Conservation (phyloP, 2,329 filamentous ascomycete species). For the Cladophialophora yegresii region DNA sequence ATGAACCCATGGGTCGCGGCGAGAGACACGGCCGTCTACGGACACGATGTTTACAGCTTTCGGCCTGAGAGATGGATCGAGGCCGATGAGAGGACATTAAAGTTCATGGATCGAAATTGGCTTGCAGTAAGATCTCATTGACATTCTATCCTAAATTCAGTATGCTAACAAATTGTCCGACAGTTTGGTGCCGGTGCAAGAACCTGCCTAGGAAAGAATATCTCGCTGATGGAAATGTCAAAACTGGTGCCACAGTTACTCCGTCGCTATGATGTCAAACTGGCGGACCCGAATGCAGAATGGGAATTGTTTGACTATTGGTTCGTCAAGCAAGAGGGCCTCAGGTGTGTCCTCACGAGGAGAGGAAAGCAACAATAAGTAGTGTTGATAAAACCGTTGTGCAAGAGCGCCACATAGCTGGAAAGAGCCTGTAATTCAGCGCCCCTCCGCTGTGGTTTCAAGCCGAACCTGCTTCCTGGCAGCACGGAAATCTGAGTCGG, state of each 20-base stretch:
- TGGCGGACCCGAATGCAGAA: slow-evolving; percentile 31
- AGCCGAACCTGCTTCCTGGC: not conserved
- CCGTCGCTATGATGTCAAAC: slow-evolving; percentile 28
- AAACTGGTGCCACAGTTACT: slow-evolving; percentile 37
- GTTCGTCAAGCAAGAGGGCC: slow-evolving; percentile 49
- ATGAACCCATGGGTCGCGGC: slow-evolving; percentile 39
- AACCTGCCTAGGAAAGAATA: slow-evolving; percentile 43
- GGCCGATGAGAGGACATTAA: slow-evolving; percentile 20
- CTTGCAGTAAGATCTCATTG: slow-evolving; percentile 35
- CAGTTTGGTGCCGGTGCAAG: slow-evolving; percentile 55
- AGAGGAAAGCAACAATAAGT: slow-evolving; percentile 1
- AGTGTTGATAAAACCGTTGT: not conserved
- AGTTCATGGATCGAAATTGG: slow-evolving; percentile 40
- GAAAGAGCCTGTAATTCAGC: not conserved
- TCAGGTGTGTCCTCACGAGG: slow-evolving; percentile 19
- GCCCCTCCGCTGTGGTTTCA: not conserved
- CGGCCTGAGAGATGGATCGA: slow-evolving; percentile 45
- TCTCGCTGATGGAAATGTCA: slow-evolving; percentile 37
- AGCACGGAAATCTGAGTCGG: not conserved
- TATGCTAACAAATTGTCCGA: not conserved
- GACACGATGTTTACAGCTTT: slow-evolving; percentile 32
- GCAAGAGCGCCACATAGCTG: not conserved
- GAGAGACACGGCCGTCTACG: slow-evolving; percentile 34
- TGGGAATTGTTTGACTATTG: slow-evolving; percentile 45
- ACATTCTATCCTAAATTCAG: not conserved